phyloP scores from a whole-genome alignment of 192 early-diverging fungal genomes.

The Coemansia sp. region DNA sequence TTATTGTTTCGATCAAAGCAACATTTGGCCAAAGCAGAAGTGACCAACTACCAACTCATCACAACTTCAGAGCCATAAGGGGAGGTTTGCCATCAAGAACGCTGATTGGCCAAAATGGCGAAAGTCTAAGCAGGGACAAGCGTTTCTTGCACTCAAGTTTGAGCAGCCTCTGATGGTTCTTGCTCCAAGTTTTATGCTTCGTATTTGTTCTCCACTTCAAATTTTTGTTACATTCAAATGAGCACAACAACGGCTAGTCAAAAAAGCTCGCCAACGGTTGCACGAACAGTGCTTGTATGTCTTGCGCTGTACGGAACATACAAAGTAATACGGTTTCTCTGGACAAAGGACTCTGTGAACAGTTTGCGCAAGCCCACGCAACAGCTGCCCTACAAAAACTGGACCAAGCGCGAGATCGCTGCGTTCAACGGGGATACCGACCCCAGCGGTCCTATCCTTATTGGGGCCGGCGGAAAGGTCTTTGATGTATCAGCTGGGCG shows the following conservation, averaged over 20 bases:
- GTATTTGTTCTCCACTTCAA: background rate
- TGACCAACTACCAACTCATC: too few relatives aligned
- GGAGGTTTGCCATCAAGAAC: too few relatives aligned
- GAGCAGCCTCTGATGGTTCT: too few relatives aligned
- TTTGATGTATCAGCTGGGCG: constrained; percentile 86
- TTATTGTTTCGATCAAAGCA: too few relatives aligned
- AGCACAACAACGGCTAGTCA: background rate
- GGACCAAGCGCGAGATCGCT: constrained; percentile 49
- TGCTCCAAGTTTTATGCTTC: background rate
- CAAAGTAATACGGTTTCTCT: constrained; percentile 9
- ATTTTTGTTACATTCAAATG: constrained; percentile 3
- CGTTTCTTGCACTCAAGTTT: too few relatives aligned
- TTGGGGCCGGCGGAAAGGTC: constrained; percentile 81
- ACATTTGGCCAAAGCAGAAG: too few relatives aligned
- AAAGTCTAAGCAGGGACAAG: too few relatives aligned
- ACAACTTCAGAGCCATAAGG: too few relatives aligned
- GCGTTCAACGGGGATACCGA: constrained; percentile 20
- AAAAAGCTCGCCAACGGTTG: background rate
- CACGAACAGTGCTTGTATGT: constrained; percentile 12
- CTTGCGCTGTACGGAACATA: constrained; percentile 28
- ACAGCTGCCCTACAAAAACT: constrained; percentile 13
- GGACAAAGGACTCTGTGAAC: constrained; percentile 37
- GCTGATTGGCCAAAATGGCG: too few relatives aligned
- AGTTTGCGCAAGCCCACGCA: constrained; percentile 8
- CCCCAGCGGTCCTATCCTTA: constrained; percentile 61